Percentiles rank a stretch among this genome's conserved stretches.
These are phyloP conservation scores for Pholiota microspora DNA, from an alignment of 768 basidiomycete species.

Conservation along the genomic window DNA sequence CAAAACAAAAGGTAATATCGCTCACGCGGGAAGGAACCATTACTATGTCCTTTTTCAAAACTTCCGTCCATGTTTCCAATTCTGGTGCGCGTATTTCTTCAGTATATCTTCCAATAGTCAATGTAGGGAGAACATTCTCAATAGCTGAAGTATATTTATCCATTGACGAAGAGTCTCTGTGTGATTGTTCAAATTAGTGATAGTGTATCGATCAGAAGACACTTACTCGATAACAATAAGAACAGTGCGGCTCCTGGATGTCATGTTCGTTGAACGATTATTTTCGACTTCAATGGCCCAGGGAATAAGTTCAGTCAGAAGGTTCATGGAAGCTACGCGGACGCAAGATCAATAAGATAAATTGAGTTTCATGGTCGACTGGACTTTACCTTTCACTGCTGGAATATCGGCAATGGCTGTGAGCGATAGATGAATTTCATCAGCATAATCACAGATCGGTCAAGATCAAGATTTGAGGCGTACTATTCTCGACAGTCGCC, in stretches of 20 bases:
- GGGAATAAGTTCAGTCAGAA: conserved; percentile 25
- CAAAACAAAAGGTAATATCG: conserved; percentile 3
- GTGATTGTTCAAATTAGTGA: background rate
- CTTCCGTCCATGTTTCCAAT: conserved; percentile 14
- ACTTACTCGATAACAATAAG: conserved; percentile 33
- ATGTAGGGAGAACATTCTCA: conserved; percentile 15
- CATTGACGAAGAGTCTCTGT: conserved; percentile 21
- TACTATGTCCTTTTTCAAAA: conserved; percentile 29
- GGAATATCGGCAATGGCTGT: conserved; percentile 34
- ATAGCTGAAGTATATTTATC: conserved; percentile 21
- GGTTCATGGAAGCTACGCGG: conserved; percentile 23
- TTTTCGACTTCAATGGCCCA: conserved; percentile 28
- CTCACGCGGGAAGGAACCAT: conserved; percentile 41
- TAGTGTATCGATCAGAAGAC: background rate
- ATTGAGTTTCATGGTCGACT: background rate
- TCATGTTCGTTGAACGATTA: conserved; percentile 13
- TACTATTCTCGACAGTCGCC: conserved; percentile 37
- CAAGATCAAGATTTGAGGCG: conserved; percentile 13
- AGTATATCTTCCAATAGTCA: conserved; percentile 26
- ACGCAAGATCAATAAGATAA: background rate
- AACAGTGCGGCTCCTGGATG: conserved; percentile 22
- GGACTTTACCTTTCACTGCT: conserved; percentile 23
- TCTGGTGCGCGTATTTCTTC: conserved; percentile 21
- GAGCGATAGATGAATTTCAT: background rate
- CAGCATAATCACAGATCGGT: background rate